phyloP scores from a whole-genome alignment of 2,329 filamentous ascomycete species.

The Beauveria asiatica region DNA sequence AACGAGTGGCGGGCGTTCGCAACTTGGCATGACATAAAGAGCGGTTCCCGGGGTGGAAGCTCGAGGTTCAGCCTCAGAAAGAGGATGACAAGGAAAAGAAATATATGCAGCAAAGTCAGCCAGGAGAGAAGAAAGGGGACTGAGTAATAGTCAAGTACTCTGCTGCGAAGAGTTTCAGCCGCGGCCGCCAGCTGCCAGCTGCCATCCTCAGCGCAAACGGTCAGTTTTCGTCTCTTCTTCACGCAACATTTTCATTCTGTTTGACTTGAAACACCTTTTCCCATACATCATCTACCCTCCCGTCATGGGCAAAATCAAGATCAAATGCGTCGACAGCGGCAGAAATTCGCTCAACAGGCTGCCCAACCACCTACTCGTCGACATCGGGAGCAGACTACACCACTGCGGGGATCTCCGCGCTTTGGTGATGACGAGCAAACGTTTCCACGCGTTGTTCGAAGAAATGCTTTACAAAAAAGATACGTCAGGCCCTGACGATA shows the following conservation, averaged over 20 bases:
- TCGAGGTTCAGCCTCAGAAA: too few relatives aligned
- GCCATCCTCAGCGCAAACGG: background rate
- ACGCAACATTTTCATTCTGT: background rate
- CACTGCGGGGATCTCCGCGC: background rate
- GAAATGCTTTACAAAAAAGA: background rate
- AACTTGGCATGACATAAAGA: too few relatives aligned
- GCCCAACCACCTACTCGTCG: background rate
- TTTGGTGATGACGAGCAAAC: background rate
- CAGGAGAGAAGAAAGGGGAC: too few relatives aligned
- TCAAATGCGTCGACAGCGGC: background rate
- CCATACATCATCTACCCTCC: too few relatives aligned
- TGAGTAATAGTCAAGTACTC: too few relatives aligned
- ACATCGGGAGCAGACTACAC: background rate
- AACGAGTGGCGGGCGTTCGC: too few relatives aligned
- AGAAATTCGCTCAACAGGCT: background rate
- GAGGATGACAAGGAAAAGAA: too few relatives aligned
- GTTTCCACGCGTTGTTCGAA: background rate
- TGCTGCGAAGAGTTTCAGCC: background rate
- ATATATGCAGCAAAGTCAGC: too few relatives aligned
- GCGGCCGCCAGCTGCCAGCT: background rate
- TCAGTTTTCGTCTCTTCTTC: too few relatives aligned
- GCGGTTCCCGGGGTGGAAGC: too few relatives aligned
- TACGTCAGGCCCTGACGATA: background rate
- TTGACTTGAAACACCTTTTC: background rate
- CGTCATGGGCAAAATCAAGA: background rate